Evolutionary conservation across 148 eudicot genomes (phyloP).

Genomic region (Chenopodium album): DNA sequence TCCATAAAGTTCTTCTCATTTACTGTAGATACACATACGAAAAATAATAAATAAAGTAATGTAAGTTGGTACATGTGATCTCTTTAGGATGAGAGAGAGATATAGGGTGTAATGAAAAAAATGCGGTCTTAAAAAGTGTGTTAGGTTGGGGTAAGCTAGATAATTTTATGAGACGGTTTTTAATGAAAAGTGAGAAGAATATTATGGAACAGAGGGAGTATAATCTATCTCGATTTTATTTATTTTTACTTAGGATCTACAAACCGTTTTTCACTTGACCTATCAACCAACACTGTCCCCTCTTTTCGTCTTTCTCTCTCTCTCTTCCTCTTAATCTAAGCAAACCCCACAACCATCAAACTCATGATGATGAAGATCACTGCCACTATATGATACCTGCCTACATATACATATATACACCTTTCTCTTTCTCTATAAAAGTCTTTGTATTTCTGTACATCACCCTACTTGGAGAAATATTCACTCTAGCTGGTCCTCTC

Average conservation of each 20-base stretch:
- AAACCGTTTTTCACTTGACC: constrained; percentile 67
- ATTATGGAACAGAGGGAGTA: too few species aligned
- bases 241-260: constrained; percentile 31
- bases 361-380: constrained; percentile 46
- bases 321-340: constrained; percentile 51
- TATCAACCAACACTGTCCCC: constrained; percentile 56
- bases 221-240: background rate
- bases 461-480: constrained; percentile 25
- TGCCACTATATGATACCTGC: constrained; percentile 27
- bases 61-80: too few species aligned
- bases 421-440: constrained; percentile 39
- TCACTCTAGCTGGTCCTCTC: background rate
- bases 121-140: too few species aligned
- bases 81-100: too few species aligned
- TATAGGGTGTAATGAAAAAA: too few species aligned
- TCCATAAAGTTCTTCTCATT: too few species aligned
- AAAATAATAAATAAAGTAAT: too few species aligned
- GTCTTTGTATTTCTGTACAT: constrained; percentile 30
- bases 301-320: background rate
- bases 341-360: constrained; percentile 57
- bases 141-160: too few species aligned
- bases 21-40: too few species aligned
- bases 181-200: too few species aligned
- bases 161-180: too few species aligned
- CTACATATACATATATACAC: constrained; percentile 7